phyloP scores from a whole-genome alignment of 192 early-diverging fungal genomes.

The Coemansia nantahalensis region DNA sequence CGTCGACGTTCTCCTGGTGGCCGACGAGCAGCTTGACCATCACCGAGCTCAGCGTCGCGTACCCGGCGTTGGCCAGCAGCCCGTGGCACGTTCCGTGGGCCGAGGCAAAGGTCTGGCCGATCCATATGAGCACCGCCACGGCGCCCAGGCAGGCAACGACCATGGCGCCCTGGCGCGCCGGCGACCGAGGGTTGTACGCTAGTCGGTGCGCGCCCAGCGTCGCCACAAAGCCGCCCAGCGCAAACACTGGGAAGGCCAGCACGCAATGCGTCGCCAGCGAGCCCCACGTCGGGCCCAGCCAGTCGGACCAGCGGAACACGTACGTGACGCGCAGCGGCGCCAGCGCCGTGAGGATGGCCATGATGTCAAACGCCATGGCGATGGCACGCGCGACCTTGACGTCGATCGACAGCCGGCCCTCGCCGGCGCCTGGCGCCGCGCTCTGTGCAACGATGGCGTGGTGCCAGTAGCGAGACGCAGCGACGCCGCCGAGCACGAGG shows the following conservation, averaged over 20 bases:
- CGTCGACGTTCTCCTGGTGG: constrained; percentile 20
- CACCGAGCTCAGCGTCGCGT: constrained; percentile 19
- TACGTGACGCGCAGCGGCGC: constrained; percentile 47
- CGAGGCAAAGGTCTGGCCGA: constrained; percentile 2
- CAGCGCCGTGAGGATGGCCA: constrained; percentile 53
- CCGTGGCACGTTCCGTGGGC: constrained; percentile 19
- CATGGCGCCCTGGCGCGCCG: constrained; percentile 5
- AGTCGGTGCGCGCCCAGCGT: constrained; percentile 41
- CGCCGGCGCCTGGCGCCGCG: not conserved
- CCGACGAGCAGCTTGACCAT: constrained; percentile 33
- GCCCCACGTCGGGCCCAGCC: constrained; percentile 59
- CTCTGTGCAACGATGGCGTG: constrained; percentile 5
- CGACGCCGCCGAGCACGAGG: constrained; percentile 49
- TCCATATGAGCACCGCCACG: constrained; percentile 11
- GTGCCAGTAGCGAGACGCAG: constrained; percentile 27
- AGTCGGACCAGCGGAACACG: constrained; percentile 55
- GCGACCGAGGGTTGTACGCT: constrained; percentile 13
- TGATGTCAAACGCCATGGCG: constrained; percentile 49
- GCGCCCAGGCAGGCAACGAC: constrained; percentile 8
- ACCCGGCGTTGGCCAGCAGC: constrained; percentile 22
- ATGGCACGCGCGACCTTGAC: constrained; percentile 35
- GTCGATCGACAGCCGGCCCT: constrained; percentile 9
- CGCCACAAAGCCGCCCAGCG: constrained; percentile 52
- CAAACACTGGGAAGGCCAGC: constrained; percentile 55
- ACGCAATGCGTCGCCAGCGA: constrained; percentile 57